A percentile compares a stretch with the other conserved stretches of the same genome.
phyloP scores from a whole-genome alignment of 192 early-diverging fungal species.

The Linnemannia elongata region DNA sequence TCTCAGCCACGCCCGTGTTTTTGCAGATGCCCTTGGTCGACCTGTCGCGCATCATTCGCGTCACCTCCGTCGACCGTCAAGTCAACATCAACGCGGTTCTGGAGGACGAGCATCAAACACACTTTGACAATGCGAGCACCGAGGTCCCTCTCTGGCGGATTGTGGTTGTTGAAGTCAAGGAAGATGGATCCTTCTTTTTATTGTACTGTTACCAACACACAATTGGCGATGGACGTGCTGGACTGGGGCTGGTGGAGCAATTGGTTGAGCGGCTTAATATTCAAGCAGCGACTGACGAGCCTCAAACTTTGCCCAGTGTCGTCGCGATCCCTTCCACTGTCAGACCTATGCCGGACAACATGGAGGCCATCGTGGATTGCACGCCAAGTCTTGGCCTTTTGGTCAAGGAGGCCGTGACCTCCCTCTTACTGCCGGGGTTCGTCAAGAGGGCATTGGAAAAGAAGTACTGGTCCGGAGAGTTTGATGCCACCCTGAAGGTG shows the following conservation, averaged over 20 bases:
- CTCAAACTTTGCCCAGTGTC: not conserved
- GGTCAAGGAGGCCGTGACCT: conserved; percentile 22
- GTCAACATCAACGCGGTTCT: conserved; percentile 26
- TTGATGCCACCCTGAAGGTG: conserved; percentile 14
- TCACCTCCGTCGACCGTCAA: not conserved
- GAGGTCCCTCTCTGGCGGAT: conserved; percentile 43
- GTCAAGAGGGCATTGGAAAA: conserved; percentile 20
- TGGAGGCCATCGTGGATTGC: conserved; percentile 26
- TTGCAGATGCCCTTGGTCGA: conserved; percentile 29
- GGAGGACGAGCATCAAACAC: conserved; percentile 16
- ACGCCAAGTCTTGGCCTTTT: not conserved
- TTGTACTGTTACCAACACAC: conserved; percentile 26
- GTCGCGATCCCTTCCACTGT: not conserved
- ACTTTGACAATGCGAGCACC: conserved; percentile 8
- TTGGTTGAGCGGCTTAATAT: conserved; percentile 38
- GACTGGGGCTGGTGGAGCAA: conserved; percentile 20
- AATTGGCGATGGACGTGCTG: conserved; percentile 30
- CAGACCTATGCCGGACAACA: conserved; percentile 7
- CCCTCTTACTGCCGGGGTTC: conserved; percentile 19
- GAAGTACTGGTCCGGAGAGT: conserved; percentile 40
- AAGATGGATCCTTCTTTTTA: conserved; percentile 32
- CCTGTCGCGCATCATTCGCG: conserved; percentile 15
- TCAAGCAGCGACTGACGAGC: conserved; percentile 9
- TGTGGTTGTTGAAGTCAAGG: conserved; percentile 33
- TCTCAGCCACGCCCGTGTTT: conserved; percentile 19